Percentiles rank a stretch among this genome's conserved stretches.
Evolutionary conservation across 73 alveolate species (phyloP).

Genomic region (Paramecium primaurelia): DNA sequence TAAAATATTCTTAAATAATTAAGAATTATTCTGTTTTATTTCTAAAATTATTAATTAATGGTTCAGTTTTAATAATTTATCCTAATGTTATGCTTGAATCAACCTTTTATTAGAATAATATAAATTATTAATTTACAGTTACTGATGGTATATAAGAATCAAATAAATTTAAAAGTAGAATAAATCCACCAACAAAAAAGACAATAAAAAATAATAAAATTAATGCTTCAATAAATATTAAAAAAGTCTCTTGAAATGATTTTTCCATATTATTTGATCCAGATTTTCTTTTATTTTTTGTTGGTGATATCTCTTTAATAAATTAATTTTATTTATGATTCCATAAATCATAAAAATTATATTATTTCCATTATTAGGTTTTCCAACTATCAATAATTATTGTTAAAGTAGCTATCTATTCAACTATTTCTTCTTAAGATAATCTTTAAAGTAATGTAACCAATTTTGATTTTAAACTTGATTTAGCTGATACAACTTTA

Average conservation of each 20-base stretch:
- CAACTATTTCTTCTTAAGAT: not conserved
- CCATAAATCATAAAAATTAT: not conserved
- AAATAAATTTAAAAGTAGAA: not conserved
- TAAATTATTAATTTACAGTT: not conserved
- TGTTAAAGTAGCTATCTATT: not conserved
- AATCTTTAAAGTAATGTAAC: not conserved
- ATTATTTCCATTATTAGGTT: not conserved
- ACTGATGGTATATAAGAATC: not conserved
- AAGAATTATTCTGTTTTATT: not conserved
- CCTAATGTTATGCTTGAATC: not conserved
- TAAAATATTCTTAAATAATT: not conserved
- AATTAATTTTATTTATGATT: not conserved
- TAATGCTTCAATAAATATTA: not conserved
- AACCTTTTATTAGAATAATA: not conserved
- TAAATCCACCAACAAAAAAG: not conserved
- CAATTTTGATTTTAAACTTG: not conserved
- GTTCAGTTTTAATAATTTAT: not conserved
- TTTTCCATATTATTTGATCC: not conserved
- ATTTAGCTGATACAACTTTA: not conserved
- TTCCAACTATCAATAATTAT: conserved; percentile 11
- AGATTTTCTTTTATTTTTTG: not conserved
- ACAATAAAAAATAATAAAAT: not conserved
- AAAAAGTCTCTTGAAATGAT: not conserved
- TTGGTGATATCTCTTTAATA: not conserved
- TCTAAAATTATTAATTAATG: not conserved